Evolutionary conservation across 2,329 filamentous ascomycete species (phyloP).

Genomic region (Fusarium veterinarium): DNA sequence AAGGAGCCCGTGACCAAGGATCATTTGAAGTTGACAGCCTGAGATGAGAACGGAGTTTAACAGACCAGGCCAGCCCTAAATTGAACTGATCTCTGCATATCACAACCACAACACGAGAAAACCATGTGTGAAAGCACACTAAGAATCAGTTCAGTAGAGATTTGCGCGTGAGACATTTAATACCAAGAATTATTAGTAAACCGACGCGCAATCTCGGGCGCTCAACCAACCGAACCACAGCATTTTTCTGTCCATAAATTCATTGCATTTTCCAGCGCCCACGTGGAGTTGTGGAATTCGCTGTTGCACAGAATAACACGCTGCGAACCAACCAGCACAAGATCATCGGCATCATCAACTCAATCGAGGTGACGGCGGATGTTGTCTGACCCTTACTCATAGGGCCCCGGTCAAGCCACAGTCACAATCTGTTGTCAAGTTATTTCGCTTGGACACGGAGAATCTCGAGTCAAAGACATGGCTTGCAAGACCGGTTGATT

Average conservation of each 20-base stretch:
- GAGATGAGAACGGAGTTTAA: constrained; percentile 9
- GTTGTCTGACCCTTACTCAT: constrained; percentile 12
- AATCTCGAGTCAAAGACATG: constrained; percentile 12
- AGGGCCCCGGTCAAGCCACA: constrained; percentile 26
- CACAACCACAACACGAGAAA: constrained; percentile 18
- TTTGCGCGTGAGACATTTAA: constrained; percentile 30
- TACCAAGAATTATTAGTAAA: constrained; percentile 10
- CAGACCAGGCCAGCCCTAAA: neutral
- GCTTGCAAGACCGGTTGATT: neutral
- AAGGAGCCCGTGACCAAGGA: constrained; percentile 15
- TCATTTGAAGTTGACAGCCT: constrained; percentile 2
- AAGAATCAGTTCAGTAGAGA: neutral
- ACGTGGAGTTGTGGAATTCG: constrained; percentile 46
- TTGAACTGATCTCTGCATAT: constrained; percentile 3
- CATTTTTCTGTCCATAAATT: constrained; percentile 2
- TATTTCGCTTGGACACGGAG: constrained; percentile 21
- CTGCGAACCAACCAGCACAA: constrained; percentile 18
- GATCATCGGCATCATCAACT: constrained; percentile 10
- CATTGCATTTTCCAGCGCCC: constrained; percentile 24
- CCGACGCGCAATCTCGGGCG: constrained; percentile 39
- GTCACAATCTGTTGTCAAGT: constrained; percentile 6
- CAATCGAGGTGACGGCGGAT: constrained; percentile 1
- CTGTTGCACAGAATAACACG: constrained; percentile 19
- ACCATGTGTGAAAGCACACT: constrained; percentile 20
- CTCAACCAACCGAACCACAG: constrained; percentile 29